Evolutionary conservation across 1,284 basidiomycete genomes (phyloP).

Genomic region (Amylostereum areolatum): DNA sequence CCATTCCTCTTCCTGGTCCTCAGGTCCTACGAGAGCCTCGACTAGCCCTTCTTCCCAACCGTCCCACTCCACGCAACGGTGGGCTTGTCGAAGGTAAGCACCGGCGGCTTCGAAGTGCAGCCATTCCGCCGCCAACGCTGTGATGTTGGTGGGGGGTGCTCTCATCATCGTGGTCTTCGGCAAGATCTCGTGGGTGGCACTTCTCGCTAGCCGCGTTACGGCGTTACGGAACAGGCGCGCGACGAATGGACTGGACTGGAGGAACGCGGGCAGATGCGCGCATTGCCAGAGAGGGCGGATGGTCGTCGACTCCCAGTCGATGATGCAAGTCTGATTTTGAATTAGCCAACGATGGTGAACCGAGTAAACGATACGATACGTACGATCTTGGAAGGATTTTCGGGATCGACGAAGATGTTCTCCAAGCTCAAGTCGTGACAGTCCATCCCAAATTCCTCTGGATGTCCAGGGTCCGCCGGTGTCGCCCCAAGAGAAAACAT

Average conservation of each 20-base stretch:
- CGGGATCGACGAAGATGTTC: constrained; percentile 72
- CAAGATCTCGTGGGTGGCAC: constrained; percentile 11
- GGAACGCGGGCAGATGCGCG: constrained; percentile 73
- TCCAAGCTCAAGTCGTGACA: constrained; percentile 75
- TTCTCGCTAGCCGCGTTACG: constrained; percentile 39
- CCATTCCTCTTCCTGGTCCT: constrained; percentile 66
- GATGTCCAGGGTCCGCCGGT: constrained; percentile 17
- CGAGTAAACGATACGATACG: constrained; percentile 23
- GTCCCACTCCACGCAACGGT: constrained; percentile 77
- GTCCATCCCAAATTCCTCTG: constrained; percentile 66
- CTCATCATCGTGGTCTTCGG: neutral
- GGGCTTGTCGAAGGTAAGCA: constrained; percentile 60
- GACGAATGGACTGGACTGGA: constrained; percentile 68
- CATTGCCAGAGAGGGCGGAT: constrained; percentile 77
- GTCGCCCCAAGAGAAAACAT: constrained; percentile 50
- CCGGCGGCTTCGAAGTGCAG: constrained; percentile 62
- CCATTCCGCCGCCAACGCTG: constrained; percentile 59
- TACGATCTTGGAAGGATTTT: constrained; percentile 64
- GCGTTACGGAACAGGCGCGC: constrained; percentile 62
- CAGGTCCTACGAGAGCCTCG: constrained; percentile 63
- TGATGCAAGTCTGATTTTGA: constrained; percentile 63
- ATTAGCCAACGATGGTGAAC: constrained; percentile 1
- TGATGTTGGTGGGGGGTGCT: constrained; percentile 18
- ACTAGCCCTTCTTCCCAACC: constrained; percentile 82
- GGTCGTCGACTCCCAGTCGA: constrained; percentile 83